Evolutionary conservation across 805 yeast species (phyloP).

Genomic region (Spathaspora passalidarum): DNA sequence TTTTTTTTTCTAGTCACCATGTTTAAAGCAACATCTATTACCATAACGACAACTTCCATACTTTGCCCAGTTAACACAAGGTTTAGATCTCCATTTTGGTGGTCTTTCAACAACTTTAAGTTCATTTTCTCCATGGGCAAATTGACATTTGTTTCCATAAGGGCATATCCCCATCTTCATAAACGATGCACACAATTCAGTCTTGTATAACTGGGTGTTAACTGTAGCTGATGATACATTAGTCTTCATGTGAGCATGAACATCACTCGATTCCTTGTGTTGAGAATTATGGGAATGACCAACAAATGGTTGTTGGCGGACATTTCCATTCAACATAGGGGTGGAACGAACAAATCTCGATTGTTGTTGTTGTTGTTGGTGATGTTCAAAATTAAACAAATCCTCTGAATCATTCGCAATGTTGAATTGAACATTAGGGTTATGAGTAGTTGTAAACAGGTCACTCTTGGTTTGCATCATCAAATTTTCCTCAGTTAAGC

Average conservation of each 20-base stretch:
- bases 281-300: neutral
- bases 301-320: neutral
- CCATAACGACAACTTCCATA: conserved; percentile 85
- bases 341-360: neutral
- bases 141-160: conserved; percentile 88
- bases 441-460: neutral
- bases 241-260: neutral
- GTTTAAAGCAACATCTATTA: conserved; percentile 88
- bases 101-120: conserved; percentile 70
- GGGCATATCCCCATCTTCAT: conserved; percentile 71
- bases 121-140: conserved; percentile 86
- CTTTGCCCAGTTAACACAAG: conserved; percentile 84
- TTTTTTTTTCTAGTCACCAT: conserved; percentile 40
- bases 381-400: conserved; percentile 12
- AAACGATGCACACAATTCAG: conserved; percentile 83
- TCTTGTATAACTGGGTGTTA: conserved; percentile 76
- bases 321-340: neutral
- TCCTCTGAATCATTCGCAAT: conserved; percentile 9
- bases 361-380: conserved; percentile 11
- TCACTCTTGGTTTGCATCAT: neutral
- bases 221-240: conserved; percentile 25
- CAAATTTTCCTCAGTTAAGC: conserved; percentile 31
- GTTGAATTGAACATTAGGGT: neutral
- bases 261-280: neutral
- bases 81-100: conserved; percentile 85